phyloP scores from a whole-genome alignment of 202 grass and related monocot species.

The Setaria italica region DNA sequence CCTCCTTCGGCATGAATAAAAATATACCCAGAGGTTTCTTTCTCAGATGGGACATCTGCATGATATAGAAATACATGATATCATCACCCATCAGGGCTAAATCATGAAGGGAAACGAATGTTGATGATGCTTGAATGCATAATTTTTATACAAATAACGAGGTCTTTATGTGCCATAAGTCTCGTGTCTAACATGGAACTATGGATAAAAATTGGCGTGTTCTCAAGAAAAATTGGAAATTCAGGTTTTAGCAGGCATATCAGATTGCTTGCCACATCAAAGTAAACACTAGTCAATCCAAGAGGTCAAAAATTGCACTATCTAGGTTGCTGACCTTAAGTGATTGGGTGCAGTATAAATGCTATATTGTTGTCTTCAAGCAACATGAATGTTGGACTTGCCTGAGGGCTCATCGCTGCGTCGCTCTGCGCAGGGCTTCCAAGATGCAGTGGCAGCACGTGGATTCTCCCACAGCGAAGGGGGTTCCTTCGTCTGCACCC shows the following conservation, averaged over 20 bases:
- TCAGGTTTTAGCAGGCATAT: not conserved
- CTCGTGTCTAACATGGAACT: not conserved
- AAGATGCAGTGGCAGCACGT: conserved; percentile 63
- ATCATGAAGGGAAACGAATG: conserved; percentile 22
- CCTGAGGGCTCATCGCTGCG: conserved; percentile 61
- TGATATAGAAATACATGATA: conserved; percentile 32
- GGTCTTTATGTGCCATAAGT: too few relatives aligned
- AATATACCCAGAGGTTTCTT: conserved; percentile 89
- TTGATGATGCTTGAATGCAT: not conserved
- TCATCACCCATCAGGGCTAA: not conserved
- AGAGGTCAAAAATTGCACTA: not conserved
- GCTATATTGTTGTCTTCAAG: not conserved
- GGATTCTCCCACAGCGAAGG: conserved; percentile 84
- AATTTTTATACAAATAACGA: not conserved
- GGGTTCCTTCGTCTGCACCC: conserved; percentile 64
- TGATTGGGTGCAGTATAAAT: not conserved
- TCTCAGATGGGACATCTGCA: conserved; percentile 77
- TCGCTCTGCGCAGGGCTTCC: conserved; percentile 81
- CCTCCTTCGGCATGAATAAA: conserved; percentile 99
- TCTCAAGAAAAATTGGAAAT: not conserved
- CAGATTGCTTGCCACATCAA: not conserved
- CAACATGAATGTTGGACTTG: conserved; percentile 40
- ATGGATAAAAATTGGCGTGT: not conserved
- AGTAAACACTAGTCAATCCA: not conserved
- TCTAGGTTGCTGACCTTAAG: not conserved